phyloP scores from a whole-genome alignment of 2,329 filamentous ascomycete genomes.

The Aplosporella prunicola region DNA sequence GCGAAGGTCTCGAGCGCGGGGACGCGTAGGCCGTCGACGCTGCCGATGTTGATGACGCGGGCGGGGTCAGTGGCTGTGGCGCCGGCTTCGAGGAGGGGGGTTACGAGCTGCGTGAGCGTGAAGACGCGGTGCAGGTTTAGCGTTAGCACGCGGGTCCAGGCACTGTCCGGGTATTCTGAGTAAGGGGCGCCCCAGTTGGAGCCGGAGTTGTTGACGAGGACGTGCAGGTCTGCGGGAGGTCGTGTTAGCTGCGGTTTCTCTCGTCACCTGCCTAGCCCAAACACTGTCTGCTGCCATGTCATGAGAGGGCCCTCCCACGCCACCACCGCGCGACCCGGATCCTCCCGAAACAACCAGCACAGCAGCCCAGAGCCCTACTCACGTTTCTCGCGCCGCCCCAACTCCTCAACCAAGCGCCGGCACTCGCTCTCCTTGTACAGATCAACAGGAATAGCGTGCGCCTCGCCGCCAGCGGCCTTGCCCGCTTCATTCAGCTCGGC shows the following conservation, averaged over 20 bases:
- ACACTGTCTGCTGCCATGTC: too few species aligned
- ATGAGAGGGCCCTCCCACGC: too few species aligned
- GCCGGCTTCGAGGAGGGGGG: slow-evolving; percentile 51
- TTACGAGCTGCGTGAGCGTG: slow-evolving; percentile 54
- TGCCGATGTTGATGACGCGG: slow-evolving; percentile 56
- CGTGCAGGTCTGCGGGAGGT: slow-evolving; percentile 50
- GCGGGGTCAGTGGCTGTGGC: slow-evolving; percentile 38
- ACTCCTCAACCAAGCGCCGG: slow-evolving; percentile 47
- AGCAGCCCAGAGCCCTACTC: too few species aligned
- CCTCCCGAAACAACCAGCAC: slow-evolving; percentile 11
- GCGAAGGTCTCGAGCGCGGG: slow-evolving; percentile 50
- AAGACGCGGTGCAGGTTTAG: slow-evolving; percentile 56
- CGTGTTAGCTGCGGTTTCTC: too few species aligned
- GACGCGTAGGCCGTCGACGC: slow-evolving; percentile 53
- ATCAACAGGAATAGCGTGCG: slow-evolving; percentile 52
- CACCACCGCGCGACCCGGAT: too few species aligned
- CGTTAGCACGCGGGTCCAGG: slow-evolving; percentile 50
- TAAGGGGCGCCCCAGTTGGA: slow-evolving; percentile 55
- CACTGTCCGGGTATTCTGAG: slow-evolving; percentile 44
- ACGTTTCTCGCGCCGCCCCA: slow-evolving; percentile 43
- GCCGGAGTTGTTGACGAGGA: slow-evolving; percentile 59
- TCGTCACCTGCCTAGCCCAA: too few species aligned
- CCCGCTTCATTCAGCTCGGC: slow-evolving; percentile 48
- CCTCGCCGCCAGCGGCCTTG: slow-evolving; percentile 36
- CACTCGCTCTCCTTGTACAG: slow-evolving; percentile 54